These are phyloP conservation scores for Ascocoryne sarcoides DNA, from an alignment of 2,329 filamentous ascomycete genomes.

Conservation along the genomic window DNA sequence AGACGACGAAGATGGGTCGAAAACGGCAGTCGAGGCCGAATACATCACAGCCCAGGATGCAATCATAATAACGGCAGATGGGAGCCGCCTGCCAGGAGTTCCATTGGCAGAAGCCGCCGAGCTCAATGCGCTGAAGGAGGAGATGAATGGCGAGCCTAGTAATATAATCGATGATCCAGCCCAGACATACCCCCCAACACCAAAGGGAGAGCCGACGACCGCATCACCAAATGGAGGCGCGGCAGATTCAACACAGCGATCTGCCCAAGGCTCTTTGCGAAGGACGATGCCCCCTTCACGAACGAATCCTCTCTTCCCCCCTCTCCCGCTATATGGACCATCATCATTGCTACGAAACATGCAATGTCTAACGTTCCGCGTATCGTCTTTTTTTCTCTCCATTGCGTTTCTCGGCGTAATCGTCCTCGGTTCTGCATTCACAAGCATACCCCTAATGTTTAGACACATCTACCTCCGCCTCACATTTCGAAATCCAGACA, in stretches of 20 bases:
- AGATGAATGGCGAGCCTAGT: slow-evolving; percentile 27
- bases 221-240: slow-evolving; percentile 15
- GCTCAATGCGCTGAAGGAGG: slow-evolving; percentile 54
- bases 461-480: slow-evolving; percentile 42
- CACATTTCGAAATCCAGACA: slow-evolving; percentile 51
- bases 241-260: slow-evolving; percentile 28
- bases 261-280: slow-evolving; percentile 38
- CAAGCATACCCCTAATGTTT: slow-evolving; percentile 48
- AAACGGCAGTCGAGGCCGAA: slow-evolving; percentile 52
- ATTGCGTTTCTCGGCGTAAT: slow-evolving; percentile 69
- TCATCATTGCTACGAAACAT: slow-evolving; percentile 56
- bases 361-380: slow-evolving; percentile 56
- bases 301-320: slow-evolving; percentile 77
- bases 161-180: slow-evolving; percentile 30
- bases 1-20: slow-evolving; percentile 16
- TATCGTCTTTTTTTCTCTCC: slow-evolving; percentile 67
- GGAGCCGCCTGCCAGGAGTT: slow-evolving; percentile 57
- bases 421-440: slow-evolving; percentile 64
- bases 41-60: slow-evolving; percentile 63
- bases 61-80: slow-evolving; percentile 60
- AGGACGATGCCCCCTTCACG: slow-evolving; percentile 52
- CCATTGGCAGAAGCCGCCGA: slow-evolving; percentile 62
- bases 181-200: slow-evolving; percentile 28
- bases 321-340: slow-evolving; percentile 72
- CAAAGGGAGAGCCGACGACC: slow-evolving; percentile 23